A percentile compares a stretch with the other conserved stretches of the same genome.
phyloP scores from a whole-genome alignment of 2,329 filamentous ascomycete genomes.

The Calonectria multiphialidica region DNA sequence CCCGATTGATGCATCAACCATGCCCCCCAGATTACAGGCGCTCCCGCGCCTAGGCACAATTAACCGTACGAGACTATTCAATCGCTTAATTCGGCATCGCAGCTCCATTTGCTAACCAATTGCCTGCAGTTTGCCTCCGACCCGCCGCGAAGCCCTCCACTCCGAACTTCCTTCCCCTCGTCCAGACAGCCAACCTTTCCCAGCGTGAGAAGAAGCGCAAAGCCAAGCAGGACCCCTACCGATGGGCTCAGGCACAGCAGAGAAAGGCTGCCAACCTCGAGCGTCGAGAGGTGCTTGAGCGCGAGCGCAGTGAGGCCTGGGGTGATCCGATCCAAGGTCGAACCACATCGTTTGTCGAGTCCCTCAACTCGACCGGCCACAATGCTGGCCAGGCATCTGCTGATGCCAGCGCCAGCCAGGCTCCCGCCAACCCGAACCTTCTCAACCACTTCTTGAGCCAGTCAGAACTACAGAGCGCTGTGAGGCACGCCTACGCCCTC shows the following conservation, averaged over 20 bases:
- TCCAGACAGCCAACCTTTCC: slow-evolving; percentile 74
- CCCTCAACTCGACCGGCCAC: slow-evolving; percentile 77
- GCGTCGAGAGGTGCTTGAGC: slow-evolving; percentile 76
- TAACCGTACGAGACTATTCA: slow-evolving; percentile 63
- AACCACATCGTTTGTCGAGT: slow-evolving; percentile 85
- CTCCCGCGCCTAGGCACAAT: slow-evolving; percentile 71
- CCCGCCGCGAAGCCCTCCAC: slow-evolving; percentile 60
- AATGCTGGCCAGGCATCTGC: slow-evolving; percentile 48
- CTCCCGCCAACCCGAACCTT: slow-evolving; percentile 58
- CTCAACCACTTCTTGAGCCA: slow-evolving; percentile 81
- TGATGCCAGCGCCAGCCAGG: slow-evolving; percentile 56
- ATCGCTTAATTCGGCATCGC: neutral
- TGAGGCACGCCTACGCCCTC: slow-evolving; percentile 76
- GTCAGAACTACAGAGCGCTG: slow-evolving; percentile 73
- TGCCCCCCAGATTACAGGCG: slow-evolving; percentile 76
- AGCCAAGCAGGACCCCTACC: slow-evolving; percentile 83
- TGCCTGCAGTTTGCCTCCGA: slow-evolving; percentile 68
- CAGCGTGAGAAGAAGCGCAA: slow-evolving; percentile 73
- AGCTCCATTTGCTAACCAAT: slow-evolving; percentile 41
- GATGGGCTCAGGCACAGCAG: slow-evolving; percentile 83
- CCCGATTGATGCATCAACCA: slow-evolving; percentile 55
- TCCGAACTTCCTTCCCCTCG: slow-evolving; percentile 67
- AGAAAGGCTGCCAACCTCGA: slow-evolving; percentile 86
- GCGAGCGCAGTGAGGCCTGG: slow-evolving; percentile 72
- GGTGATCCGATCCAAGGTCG: slow-evolving; percentile 86